phyloP scores from a whole-genome alignment of 2,329 filamentous ascomycete genomes.

The Sporothrix dimorphospora region DNA sequence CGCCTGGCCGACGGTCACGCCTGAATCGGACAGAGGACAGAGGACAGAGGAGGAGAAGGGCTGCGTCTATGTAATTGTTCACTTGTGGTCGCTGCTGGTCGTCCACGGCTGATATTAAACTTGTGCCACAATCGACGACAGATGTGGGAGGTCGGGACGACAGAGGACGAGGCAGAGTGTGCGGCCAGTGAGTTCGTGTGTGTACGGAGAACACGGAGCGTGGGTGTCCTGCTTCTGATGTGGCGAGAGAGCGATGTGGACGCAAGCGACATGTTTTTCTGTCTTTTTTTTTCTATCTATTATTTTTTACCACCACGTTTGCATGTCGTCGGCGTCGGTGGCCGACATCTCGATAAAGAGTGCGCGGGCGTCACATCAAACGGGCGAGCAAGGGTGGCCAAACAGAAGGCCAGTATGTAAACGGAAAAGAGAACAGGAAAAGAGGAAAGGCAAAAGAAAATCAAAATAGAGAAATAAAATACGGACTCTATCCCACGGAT shows the following conservation, averaged over 20 bases:
- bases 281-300: not conserved
- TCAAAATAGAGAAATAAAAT: not conserved
- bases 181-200: not conserved
- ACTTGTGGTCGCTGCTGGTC: not conserved
- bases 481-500: conserved; percentile 1
- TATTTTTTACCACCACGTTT: not conserved
- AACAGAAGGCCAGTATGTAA: not conserved
- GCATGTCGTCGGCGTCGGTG: not conserved
- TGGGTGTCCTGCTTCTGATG: conserved; percentile 10
- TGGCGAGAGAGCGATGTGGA: conserved; percentile 3
- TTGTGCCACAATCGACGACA: conserved; percentile 4
- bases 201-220: not conserved
- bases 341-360: not conserved
- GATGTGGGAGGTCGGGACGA: not conserved
- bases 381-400: not conserved
- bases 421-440: not conserved
- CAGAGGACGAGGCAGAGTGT: not conserved
- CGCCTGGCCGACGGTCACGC: not conserved
- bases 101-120: conserved; percentile 15
- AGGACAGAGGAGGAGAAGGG: not conserved
- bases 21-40: not conserved
- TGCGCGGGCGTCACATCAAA: not conserved
- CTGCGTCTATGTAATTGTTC: not conserved
- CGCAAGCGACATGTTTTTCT: conserved; percentile 22
- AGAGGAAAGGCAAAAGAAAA: not conserved